A percentile compares a stretch with the other conserved stretches of the same genome.
phyloP scores from a whole-genome alignment of 495 filamentous ascomycete species.

The Durotheca rogersii region DNA sequence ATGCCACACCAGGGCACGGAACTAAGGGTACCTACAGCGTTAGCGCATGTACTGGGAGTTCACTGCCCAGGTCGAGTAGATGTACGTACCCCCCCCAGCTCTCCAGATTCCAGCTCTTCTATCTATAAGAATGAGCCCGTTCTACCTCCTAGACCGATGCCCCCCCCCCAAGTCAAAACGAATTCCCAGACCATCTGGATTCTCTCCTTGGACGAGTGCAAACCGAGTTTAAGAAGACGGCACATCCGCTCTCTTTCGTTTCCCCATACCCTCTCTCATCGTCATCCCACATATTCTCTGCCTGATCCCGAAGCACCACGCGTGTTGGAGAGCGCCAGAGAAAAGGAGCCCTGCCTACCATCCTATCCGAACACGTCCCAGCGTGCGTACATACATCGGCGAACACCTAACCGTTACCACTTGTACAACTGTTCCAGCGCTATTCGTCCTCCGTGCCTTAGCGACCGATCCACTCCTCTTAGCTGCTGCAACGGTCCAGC shows the following conservation, averaged over 20 bases:
- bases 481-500: slow-evolving; percentile 25
- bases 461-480: slow-evolving; percentile 29
- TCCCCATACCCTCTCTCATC: slow-evolving; percentile 5
- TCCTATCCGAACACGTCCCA: slow-evolving; percentile 27
- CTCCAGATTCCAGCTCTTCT: no score
- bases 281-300: slow-evolving; percentile 13
- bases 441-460: slow-evolving; percentile 33
- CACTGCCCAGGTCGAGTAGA: no score
- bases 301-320: slow-evolving; percentile 10
- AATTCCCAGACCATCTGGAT: slow-evolving; percentile 27
- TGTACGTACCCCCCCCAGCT: no score
- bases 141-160: no score
- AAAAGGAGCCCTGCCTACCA: slow-evolving; percentile 13
- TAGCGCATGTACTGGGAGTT: no score
- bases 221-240: slow-evolving; percentile 24
- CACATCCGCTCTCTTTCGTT: slow-evolving; percentile 5
- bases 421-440: slow-evolving; percentile 38
- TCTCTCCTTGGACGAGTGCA: slow-evolving; percentile 15
- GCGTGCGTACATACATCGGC: slow-evolving; percentile 27
- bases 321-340: slow-evolving; percentile 12
- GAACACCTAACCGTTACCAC: slow-evolving; percentile 35
- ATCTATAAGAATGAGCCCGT: no score
- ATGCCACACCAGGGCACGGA: neutral
- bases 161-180: no score
- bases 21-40: no score